Conservation (phyloP, 1,284 basidiomycete genomes). For the Heterobasidion annosum region DNA sequence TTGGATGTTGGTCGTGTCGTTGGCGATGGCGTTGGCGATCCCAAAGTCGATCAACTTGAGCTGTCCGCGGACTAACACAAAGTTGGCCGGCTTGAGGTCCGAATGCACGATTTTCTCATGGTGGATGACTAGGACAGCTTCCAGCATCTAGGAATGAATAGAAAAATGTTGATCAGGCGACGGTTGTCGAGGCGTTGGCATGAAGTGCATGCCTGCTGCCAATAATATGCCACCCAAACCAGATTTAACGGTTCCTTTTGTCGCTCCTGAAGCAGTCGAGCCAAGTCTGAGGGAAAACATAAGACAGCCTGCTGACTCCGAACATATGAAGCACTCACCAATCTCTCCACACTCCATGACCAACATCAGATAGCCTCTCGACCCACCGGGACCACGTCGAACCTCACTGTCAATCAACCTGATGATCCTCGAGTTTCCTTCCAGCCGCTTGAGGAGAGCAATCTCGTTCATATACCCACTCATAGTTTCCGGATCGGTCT, state of each 20-base stretch:
- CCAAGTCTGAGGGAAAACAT: slow-evolving; percentile 44
- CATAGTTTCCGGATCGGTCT: slow-evolving; percentile 80
- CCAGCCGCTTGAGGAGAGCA: slow-evolving; percentile 74
- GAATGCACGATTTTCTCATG: slow-evolving; percentile 96
- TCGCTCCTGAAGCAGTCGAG: slow-evolving; percentile 74
- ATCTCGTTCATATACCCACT: slow-evolving; percentile 95
- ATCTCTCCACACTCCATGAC: slow-evolving; percentile 96
- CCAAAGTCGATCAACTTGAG: slow-evolving; percentile 96
- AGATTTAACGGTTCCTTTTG: slow-evolving; percentile 78
- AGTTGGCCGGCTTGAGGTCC: slow-evolving; percentile 94
- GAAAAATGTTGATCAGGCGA: slow-evolving; percentile 1
- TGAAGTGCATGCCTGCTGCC: slow-evolving; percentile 73
- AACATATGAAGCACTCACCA: slow-evolving; percentile 20
- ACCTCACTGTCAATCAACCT: slow-evolving; percentile 82
- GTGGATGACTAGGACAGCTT: slow-evolving; percentile 93
- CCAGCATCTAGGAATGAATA: slow-evolving; percentile 64
- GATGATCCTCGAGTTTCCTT: slow-evolving; percentile 86
- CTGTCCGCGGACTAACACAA: slow-evolving; percentile 88
- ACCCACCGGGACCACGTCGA: slow-evolving; percentile 49
- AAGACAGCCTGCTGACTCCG: neutral
- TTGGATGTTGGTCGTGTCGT: slow-evolving; percentile 95
- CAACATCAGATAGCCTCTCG: slow-evolving; percentile 64
- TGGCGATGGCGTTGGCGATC: slow-evolving; percentile 94
- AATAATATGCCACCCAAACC: slow-evolving; percentile 90
- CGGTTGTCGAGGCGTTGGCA: neutral